Conservation (phyloP, 441 rosid species). For the Capsella rubella region DNA sequence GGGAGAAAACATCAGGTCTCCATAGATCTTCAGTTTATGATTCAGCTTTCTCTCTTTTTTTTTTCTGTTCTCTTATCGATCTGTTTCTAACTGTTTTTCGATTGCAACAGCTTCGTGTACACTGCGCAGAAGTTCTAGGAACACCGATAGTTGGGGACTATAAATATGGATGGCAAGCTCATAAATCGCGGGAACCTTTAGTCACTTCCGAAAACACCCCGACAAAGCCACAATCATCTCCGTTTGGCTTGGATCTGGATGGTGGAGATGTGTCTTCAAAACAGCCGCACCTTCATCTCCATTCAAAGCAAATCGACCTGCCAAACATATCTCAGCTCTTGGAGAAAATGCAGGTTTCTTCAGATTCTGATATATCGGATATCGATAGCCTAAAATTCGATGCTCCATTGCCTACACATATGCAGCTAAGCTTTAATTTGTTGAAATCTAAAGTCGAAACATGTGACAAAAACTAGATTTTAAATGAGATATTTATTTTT, state of each 20-base stretch:
- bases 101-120: slow-evolving; percentile 79
- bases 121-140: slow-evolving; percentile 91
- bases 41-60: slow-evolving; percentile 7
- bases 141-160: slow-evolving; percentile 95
- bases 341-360: slow-evolving; percentile 45
- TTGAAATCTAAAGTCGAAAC: slow-evolving; percentile 50
- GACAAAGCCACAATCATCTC: slow-evolving; percentile 44
- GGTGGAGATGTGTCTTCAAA: slow-evolving; percentile 73
- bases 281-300: slow-evolving; percentile 88
- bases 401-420: slow-evolving; percentile 84
- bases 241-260: slow-evolving; percentile 72
- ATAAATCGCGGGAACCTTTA: slow-evolving; percentile 50
- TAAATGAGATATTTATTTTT: not conserved
- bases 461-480: slow-evolving; percentile 19
- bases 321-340: slow-evolving; percentile 72
- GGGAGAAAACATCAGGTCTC: slow-evolving; percentile 97
- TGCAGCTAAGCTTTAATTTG: slow-evolving; percentile 79
- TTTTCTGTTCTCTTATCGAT: not conserved
- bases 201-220: slow-evolving; percentile 40
- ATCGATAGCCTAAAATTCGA: slow-evolving; percentile 60
- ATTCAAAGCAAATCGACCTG: slow-evolving; percentile 75
- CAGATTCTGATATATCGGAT: slow-evolving; percentile 57
- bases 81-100: slow-evolving; percentile 12
- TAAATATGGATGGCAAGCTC: slow-evolving; percentile 91
- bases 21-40: slow-evolving; percentile 7